Percentiles rank a stretch among this genome's conserved stretches.
Evolutionary conservation across 495 filamentous ascomycete genomes (phyloP).

Genomic region (Sordaria brevicollis): DNA sequence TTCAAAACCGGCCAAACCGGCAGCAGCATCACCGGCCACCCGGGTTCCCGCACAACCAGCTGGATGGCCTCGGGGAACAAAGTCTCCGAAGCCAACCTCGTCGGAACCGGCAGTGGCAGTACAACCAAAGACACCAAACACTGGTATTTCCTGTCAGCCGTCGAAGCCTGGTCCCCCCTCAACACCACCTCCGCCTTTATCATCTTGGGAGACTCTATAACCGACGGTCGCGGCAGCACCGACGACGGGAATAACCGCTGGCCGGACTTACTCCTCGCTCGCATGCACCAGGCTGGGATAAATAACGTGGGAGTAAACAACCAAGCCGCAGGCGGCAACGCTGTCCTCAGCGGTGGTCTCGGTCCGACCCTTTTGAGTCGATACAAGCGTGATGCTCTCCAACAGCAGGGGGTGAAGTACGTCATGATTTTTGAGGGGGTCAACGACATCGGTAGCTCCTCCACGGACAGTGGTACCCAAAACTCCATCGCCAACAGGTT

Average conservation of each 20-base stretch:
- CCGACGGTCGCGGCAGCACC: conserved; percentile 56
- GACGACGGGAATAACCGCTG: conserved; percentile 58
- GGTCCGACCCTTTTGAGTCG: conserved; percentile 53
- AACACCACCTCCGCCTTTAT: conserved; percentile 36
- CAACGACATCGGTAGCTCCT: conserved; percentile 54
- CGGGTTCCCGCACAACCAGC: conserved; percentile 56
- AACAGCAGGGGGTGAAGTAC: conserved; percentile 45
- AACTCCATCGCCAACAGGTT: conserved; percentile 39
- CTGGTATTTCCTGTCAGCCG: conserved; percentile 51
- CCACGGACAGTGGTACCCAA: conserved; percentile 36
- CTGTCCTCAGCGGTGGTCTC: conserved; percentile 50
- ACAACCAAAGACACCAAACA: conserved; percentile 30
- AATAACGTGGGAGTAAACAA: conserved; percentile 50
- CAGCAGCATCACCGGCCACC: conserved; percentile 52
- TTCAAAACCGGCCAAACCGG: conserved; percentile 45
- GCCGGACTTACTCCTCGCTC: conserved; percentile 53
- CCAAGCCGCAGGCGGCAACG: conserved; percentile 66
- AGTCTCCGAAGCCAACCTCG: conserved; percentile 34
- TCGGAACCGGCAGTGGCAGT: conserved; percentile 33
- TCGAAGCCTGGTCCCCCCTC: conserved; percentile 41
- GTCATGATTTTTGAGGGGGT: conserved; percentile 65
- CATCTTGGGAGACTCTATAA: conserved; percentile 66
- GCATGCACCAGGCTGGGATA: conserved; percentile 38
- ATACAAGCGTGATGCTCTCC: conserved; percentile 54
- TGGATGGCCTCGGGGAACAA: conserved; percentile 48